Evolutionary conservation across 164 flowering plant genomes (phyloP).

Genomic region (Umbellularia californica): DNA sequence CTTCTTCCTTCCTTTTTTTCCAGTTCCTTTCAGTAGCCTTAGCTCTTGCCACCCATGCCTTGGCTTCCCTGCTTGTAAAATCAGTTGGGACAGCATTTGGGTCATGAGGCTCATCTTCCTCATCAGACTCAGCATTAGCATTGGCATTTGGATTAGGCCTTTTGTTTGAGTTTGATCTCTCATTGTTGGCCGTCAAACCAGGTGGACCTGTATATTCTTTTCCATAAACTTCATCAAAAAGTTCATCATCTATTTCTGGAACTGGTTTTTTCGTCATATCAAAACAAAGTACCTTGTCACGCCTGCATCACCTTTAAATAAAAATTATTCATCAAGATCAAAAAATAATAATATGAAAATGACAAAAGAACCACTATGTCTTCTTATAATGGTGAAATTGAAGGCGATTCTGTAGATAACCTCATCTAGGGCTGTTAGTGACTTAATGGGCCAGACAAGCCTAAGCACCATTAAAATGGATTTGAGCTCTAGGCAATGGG

Average conservation of each 20-base stretch:
- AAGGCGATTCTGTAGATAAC: too few species aligned
- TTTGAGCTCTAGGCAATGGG: too few species aligned
- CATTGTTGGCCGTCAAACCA: slow-evolving; percentile 32
- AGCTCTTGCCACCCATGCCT: slow-evolving; percentile 99
- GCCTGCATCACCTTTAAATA: slow-evolving; percentile 13
- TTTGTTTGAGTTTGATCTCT: slow-evolving; percentile 42
- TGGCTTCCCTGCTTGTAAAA: slow-evolving; percentile 98
- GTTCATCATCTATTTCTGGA: slow-evolving; percentile 77
- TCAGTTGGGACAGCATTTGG: slow-evolving; percentile 99
- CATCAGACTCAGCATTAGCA: slow-evolving; percentile 40
- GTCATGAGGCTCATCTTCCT: slow-evolving; percentile 77
- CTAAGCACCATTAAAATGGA: too few species aligned
- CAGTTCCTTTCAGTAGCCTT: slow-evolving; percentile 99
- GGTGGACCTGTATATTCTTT: slow-evolving; percentile 97
- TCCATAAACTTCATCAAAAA: slow-evolving; percentile 69
- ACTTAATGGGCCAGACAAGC: too few species aligned
- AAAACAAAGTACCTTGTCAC: background rate
- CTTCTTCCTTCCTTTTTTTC: slow-evolving; percentile 99
- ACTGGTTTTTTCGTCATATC: slow-evolving; percentile 62
- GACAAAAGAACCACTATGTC: background rate
- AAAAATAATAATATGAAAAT: background rate
- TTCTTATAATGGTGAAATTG: too few species aligned
- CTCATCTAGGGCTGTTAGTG: too few species aligned
- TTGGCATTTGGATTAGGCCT: slow-evolving; percentile 42
- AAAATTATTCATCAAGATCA: background rate